Base-by-base conservation (phyloP, 192 early-diverging fungal genomes). In the Coemansia sp. region DNA sequence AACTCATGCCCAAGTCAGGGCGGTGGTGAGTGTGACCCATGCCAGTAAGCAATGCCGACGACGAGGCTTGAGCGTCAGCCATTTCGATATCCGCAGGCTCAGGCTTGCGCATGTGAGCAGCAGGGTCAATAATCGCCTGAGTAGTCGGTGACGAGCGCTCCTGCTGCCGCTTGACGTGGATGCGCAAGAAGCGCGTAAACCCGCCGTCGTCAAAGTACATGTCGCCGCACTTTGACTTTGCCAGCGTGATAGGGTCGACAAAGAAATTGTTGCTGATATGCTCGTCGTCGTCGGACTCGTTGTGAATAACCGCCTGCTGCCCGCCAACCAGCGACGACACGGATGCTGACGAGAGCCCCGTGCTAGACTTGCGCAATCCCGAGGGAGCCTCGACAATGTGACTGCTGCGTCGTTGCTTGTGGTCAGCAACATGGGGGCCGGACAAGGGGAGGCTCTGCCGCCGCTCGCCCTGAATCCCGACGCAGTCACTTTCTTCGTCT, bases 201-300 rank as follows among this genome's bases (percentile, higher is more conserved):
- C 82, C 82, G 51, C 82, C 82, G 57, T 84, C 82, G 67, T 79
- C 82, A 74, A 84, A 78, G 53, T 76, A 84, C 77, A 76, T 73
- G 37, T 74, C 76, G 63, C 73, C 70, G 59, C 70, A 68, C 21
- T 23, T 14, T 41, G 72, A 48, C 34, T 63, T 66, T 46, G 81
- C 67, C 48, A 77, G 65, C 29, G 67, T 63, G 42, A 64, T 79
- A 2, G 82, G 82, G 31, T 84, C 82, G 21, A 84, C 70, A 37
- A 74, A 84, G 25, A 84, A 84, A 25, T 74, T 75, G 41, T 79
- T 78, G 74, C 66, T 84, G 46, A 21, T 48, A 58, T 78, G 76
- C 58, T 84, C 80, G 69, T 82, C 82, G 46, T 84, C 82, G 53
- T 84, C 82, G 0, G 82, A 84, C 44, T 84, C 82, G 66, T 79